A percentile compares a stretch with the other conserved stretches of the same genome.
Evolutionary conservation across 495 filamentous ascomycete species (phyloP).

Genomic region (Aspergillus carlsbadensis): DNA sequence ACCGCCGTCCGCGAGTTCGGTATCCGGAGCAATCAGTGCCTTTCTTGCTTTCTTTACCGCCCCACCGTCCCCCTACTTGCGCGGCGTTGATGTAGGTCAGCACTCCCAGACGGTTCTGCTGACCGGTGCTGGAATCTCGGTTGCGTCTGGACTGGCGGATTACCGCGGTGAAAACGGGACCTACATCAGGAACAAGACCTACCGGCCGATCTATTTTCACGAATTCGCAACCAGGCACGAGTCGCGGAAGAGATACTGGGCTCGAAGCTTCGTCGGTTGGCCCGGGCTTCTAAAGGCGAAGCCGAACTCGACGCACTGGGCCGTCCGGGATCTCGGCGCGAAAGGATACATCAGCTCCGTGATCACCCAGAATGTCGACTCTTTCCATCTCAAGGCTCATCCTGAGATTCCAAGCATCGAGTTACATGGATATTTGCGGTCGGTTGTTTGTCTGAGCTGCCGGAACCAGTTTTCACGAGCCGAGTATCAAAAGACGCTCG

Average conservation of each 20-base stretch:
- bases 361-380: constrained; percentile 96
- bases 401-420: constrained; percentile 74
- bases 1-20: constrained; percentile 65
- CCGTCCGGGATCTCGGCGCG: constrained; percentile 66
- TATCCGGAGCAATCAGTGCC: constrained; percentile 72
- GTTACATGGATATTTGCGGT: constrained; percentile 85
- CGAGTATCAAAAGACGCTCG: constrained; percentile 72
- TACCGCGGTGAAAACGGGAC: constrained; percentile 90
- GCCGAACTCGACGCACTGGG: constrained; percentile 78
- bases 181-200: constrained; percentile 84
- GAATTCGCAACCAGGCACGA: constrained; percentile 84
- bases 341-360: constrained; percentile 73
- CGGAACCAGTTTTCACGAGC: constrained; percentile 63
- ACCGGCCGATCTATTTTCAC: constrained; percentile 88
- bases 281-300: constrained; percentile 69
- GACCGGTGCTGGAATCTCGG: constrained; percentile 90
- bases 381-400: constrained; percentile 79
- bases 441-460: constrained; percentile 79
- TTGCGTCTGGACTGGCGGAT: constrained; percentile 89
- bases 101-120: constrained; percentile 69
- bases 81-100: constrained; percentile 46
- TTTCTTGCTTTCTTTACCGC: constrained; percentile 70
- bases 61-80: constrained; percentile 45
- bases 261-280: constrained; percentile 92
- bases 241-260: constrained; percentile 93